These are phyloP conservation scores for Pinus tabuliformis DNA, from an alignment of 75 land plant species.

Conservation along the genomic window DNA sequence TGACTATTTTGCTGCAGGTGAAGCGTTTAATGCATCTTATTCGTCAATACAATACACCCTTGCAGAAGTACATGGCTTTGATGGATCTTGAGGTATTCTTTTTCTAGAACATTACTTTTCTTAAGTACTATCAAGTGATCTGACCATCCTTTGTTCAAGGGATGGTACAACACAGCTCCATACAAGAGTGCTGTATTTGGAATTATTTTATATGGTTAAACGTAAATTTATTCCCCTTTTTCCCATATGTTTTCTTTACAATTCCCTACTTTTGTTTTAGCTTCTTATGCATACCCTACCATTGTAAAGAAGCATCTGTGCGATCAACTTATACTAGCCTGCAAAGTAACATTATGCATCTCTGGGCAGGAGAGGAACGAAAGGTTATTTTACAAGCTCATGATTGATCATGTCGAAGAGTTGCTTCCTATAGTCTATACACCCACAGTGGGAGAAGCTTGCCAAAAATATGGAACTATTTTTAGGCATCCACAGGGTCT, in stretches of 20 bases:
- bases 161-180: conserved; percentile 1
- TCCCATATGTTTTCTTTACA: not conserved
- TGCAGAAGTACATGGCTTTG: conserved; percentile 44
- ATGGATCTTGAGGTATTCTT: conserved; percentile 42
- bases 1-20: conserved; percentile 15
- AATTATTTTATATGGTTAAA: not conserved
- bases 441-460: conserved; percentile 49
- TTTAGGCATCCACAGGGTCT: conserved; percentile 46
- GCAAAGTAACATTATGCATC: conserved; percentile 7
- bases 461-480: conserved; percentile 53
- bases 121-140: not conserved
- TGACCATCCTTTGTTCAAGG: not conserved
- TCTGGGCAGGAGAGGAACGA: conserved; percentile 36
- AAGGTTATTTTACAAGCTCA: conserved; percentile 42
- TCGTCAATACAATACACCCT: conserved; percentile 31
- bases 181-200: not conserved
- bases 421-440: conserved; percentile 56
- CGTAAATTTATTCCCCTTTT: not conserved
- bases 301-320: not conserved
- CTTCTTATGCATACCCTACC: not conserved
- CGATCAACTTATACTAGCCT: not conserved
- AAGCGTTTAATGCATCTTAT: conserved; percentile 27
- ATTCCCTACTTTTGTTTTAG: not conserved
- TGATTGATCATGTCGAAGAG: conserved; percentile 52
- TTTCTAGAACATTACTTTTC: not conserved